These are phyloP conservation scores for Cynanchum wilfordii DNA, from an alignment of 257 asterid genomes.

Conservation along the genomic window DNA sequence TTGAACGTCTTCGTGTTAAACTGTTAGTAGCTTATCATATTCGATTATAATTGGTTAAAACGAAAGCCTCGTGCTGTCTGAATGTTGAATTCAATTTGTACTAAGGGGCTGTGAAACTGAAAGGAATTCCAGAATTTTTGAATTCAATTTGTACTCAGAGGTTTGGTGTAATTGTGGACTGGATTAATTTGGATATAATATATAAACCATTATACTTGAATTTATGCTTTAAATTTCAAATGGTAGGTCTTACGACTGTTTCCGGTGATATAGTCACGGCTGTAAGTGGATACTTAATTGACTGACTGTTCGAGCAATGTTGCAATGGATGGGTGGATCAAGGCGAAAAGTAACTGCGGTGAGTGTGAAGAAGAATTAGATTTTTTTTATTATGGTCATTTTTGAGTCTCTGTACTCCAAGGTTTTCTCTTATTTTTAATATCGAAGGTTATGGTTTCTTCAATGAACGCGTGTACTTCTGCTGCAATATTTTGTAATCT, in stretches of 20 bases:
- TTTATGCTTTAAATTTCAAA: not conserved
- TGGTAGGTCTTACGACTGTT: not conserved
- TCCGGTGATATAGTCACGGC: not conserved
- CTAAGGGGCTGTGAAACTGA: not conserved
- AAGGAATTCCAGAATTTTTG: not conserved
- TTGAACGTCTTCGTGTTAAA: not conserved
- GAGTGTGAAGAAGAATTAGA: slow-evolving; percentile 28
- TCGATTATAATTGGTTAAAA: not conserved
- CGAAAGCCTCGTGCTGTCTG: not conserved
- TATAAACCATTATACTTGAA: not conserved
- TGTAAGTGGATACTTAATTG: slow-evolving; percentile 1
- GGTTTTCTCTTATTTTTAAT: not conserved
- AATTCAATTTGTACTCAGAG: not conserved
- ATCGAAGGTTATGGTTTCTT: not conserved
- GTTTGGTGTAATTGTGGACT: not conserved
- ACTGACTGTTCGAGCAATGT: slow-evolving; percentile 37
- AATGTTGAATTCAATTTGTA: not conserved
- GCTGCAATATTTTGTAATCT: not conserved
- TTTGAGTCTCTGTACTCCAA: slow-evolving; percentile 9
- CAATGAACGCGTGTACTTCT: not conserved
- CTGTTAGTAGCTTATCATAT: not conserved
- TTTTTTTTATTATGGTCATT: slow-evolving; percentile 12
- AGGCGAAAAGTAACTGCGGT: slow-evolving; percentile 74
- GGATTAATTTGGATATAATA: not conserved
- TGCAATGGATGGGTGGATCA: slow-evolving; percentile 99